Evolutionary conservation across 371 early-diverging fungal genomes (phyloP), one percentile per base, ranked within the genome.

Genomic region (Mortierella sp.): DNA sequence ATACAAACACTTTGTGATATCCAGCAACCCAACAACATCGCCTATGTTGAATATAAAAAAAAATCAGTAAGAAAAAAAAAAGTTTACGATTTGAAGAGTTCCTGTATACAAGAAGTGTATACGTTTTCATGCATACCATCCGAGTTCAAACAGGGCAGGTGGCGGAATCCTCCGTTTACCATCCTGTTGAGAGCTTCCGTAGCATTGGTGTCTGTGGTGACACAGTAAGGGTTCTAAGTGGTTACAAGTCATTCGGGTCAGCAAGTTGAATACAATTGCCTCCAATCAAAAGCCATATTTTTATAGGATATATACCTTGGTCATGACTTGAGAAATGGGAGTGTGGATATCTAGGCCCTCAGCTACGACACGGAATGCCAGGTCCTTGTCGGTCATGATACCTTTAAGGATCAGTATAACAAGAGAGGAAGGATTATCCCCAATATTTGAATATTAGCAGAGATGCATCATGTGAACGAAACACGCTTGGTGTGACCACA

Each of bases 1-100:
- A 79, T 94, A 96, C 71, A 97, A 87, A 83, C 96, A 95, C 72
- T 96, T 96, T 63, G 97, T 96, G 74, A 98, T 96, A 83, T 98
- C 98, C 58, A 97, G 85, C 58, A 96, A 79, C 19, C 98, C 97
- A 59, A 97, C 94, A 49, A 98, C 94, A 71, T 95, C 95, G 47
- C 91, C 93, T 72, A 60, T 9, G 23, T 51, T 9, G 28, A 8
- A 23, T 7, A 40, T 9, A 40, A 40, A 13, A 40, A 40, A 40
- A 40, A 13, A 40, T 9, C 6, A 40, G 40, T 13, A 40, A 40
- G 13, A 40, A 13, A 40, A 40, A 40, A 40, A 6, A 40, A 40
- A 9, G 40, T 31, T n/a, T n/a, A n/a, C n/a, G n/a, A n/a, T n/a
- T n/a, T n/a, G n/a, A n/a, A n/a, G n/a, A n/a, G n/a, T n/a, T n/a